These are phyloP conservation scores for Lactuca saligna DNA, from an alignment of 129 eudicot species.

Conservation along the genomic window DNA sequence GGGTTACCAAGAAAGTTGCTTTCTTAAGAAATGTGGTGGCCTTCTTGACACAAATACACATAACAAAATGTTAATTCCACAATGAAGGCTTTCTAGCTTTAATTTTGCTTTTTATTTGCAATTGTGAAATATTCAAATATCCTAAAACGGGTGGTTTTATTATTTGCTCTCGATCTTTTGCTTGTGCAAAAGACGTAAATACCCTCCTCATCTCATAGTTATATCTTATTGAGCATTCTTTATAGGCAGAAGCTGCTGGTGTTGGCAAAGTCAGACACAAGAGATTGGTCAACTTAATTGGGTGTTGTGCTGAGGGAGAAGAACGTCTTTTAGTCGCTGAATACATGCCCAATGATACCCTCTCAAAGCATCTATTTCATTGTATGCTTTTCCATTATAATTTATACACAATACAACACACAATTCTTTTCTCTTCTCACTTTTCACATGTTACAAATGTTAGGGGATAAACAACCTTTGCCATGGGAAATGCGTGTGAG, in stretches of 20 bases:
- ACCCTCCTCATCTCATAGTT: not conserved
- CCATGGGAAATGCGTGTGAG: constrained; percentile 99
- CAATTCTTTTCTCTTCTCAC: not conserved
- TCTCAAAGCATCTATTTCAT: constrained; percentile 95
- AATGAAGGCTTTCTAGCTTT: constrained; percentile 3
- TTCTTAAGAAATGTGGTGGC: constrained; percentile 27
- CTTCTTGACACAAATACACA: constrained; percentile 16
- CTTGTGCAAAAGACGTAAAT: not conserved
- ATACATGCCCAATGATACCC: constrained; percentile 90
- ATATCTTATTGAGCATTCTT: constrained; percentile 7
- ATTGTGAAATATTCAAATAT: not conserved
- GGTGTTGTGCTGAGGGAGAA: constrained; percentile 98
- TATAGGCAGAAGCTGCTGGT: constrained; percentile 95
- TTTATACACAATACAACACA: too few relatives aligned
- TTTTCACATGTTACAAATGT: not conserved
- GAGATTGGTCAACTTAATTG: constrained; percentile 88
- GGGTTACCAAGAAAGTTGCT: constrained; percentile 29
- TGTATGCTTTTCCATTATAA: constrained; percentile 43
- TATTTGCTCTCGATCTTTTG: not conserved
- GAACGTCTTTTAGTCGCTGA: constrained; percentile 95
- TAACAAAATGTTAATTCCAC: not conserved
- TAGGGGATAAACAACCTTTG: constrained; percentile 95
- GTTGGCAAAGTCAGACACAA: constrained; percentile 92
- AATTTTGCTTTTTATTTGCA: constrained; percentile 10
- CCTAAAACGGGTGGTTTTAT: too few relatives aligned